Percentiles rank a stretch among this genome's conserved stretches.
These are phyloP conservation scores for Phytophthora constricta DNA, from an alignment of 352 stramenopile species.

Conservation along the genomic window DNA sequence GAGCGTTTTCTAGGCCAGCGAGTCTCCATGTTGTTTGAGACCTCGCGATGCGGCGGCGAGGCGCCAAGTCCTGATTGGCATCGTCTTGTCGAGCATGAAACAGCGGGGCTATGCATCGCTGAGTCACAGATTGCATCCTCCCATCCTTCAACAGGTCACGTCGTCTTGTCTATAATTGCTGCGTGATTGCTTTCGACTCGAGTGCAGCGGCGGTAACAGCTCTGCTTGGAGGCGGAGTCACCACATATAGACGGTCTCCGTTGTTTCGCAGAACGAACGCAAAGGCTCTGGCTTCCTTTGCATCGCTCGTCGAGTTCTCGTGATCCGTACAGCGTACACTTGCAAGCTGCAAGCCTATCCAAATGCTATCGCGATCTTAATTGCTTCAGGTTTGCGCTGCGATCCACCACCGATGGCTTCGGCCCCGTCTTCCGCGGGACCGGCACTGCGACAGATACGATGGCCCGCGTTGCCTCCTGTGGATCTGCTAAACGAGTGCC, in stretches of 20 bases:
- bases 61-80: slow-evolving; percentile 15
- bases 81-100: slow-evolving; percentile 33
- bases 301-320: too few species aligned
- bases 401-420: slow-evolving; percentile 8
- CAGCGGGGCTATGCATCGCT: slow-evolving; percentile 17
- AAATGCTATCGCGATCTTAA: slow-evolving; percentile 25
- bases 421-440: slow-evolving; percentile 15
- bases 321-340: background rate
- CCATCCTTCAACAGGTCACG: slow-evolving; percentile 29
- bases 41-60: slow-evolving; percentile 29
- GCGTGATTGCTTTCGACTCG: slow-evolving; percentile 24
- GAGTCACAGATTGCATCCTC: slow-evolving; percentile 15
- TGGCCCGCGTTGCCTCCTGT: slow-evolving; percentile 44
- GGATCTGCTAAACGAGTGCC: slow-evolving; percentile 52
- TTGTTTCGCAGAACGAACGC: slow-evolving; percentile 22
- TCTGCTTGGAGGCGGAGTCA: too few species aligned
- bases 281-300: slow-evolving; percentile 6
- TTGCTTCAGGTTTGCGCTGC: slow-evolving; percentile 5
- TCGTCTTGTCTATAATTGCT: slow-evolving; percentile 29
- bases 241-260: slow-evolving; percentile 27
- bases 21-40: slow-evolving; percentile 6
- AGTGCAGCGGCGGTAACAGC: slow-evolving; percentile 13
- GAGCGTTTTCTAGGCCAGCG: slow-evolving; percentile 16
- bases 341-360: slow-evolving; percentile 8
- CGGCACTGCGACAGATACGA: slow-evolving; percentile 35